Conservation (phyloP, 768 basidiomycete genomes). For the Serendipita sp. region DNA sequence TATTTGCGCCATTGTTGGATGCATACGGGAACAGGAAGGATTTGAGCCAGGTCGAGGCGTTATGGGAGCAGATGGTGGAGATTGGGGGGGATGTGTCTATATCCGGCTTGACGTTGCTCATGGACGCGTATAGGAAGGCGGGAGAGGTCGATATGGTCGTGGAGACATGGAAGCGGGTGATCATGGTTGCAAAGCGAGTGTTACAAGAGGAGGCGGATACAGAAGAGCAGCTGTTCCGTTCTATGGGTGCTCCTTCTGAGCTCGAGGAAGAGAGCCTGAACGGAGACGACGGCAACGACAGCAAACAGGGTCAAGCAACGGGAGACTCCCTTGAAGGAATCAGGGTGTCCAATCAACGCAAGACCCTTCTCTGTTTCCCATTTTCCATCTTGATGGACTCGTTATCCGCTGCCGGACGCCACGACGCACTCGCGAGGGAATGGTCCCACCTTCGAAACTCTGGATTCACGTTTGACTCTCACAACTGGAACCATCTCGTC, state of each 20-base stretch:
- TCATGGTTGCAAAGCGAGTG: slow-evolving; percentile 36
- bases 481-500: slow-evolving; percentile 83
- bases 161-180: slow-evolving; percentile 53
- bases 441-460: slow-evolving; percentile 50
- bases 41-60: slow-evolving; percentile 38
- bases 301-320: slow-evolving; percentile 1
- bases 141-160: slow-evolving; percentile 39
- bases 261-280: too few relatives aligned
- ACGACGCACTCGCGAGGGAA: slow-evolving; percentile 40
- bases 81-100: slow-evolving; percentile 44
- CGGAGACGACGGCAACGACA: slow-evolving; percentile 16
- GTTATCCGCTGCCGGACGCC: slow-evolving; percentile 46
- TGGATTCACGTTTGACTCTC: slow-evolving; percentile 68
- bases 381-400: slow-evolving; percentile 71
- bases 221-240: slow-evolving; percentile 17
- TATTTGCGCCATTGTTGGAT: slow-evolving; percentile 48
- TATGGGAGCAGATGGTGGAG: slow-evolving; percentile 37
- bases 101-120: slow-evolving; percentile 41
- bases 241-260: slow-evolving; percentile 15
- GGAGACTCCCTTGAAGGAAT: not conserved
- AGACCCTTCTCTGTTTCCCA: slow-evolving; percentile 55
- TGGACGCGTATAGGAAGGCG: slow-evolving; percentile 55
- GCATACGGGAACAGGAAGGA: slow-evolving; percentile 30
- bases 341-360: slow-evolving; percentile 15
- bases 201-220: not conserved